Percentiles rank a stretch among this genome's conserved stretches.
phyloP scores from a whole-genome alignment of 441 rosid species.

The Euphorbia corollata region DNA sequence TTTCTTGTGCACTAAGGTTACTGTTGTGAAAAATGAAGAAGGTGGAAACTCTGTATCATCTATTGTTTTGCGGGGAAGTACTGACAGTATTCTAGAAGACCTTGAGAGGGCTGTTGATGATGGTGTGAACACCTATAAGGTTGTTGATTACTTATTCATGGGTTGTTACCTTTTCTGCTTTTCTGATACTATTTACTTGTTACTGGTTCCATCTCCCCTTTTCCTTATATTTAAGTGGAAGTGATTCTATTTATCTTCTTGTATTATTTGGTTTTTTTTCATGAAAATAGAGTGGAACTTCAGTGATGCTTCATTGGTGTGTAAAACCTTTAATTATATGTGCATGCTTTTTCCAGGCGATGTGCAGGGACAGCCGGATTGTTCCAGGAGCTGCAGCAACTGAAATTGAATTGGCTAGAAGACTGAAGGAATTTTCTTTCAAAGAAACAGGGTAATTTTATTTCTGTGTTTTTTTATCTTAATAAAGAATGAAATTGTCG shows the following conservation, averaged over 20 bases:
- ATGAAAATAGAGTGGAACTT: too few species aligned
- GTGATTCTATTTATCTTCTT: too few species aligned
- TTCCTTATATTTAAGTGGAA: too few species aligned
- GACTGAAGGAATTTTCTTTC: slow-evolving; percentile 83
- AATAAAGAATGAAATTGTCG: too few species aligned
- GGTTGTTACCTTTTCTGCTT: slow-evolving; percentile 4
- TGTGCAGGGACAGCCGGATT: slow-evolving; percentile 94
- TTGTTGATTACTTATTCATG: slow-evolving; percentile 2
- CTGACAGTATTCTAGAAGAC: slow-evolving; percentile 95
- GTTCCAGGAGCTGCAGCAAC: slow-evolving; percentile 98
- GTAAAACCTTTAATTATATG: not conserved
- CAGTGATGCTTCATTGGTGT: not conserved
- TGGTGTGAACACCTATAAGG: slow-evolving; percentile 99
- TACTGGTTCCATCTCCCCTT: slow-evolving; percentile 4
- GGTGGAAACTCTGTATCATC: slow-evolving; percentile 92
- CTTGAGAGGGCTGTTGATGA: slow-evolving; percentile 99
- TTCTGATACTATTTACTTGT: not conserved
- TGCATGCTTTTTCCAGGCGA: slow-evolving; percentile 49
- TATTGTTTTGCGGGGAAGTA: slow-evolving; percentile 91
- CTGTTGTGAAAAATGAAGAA: slow-evolving; percentile 79
- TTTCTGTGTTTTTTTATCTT: not conserved
- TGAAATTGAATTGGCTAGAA: slow-evolving; percentile 95
- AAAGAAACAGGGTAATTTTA: slow-evolving; percentile 82
- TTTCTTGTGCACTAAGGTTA: slow-evolving; percentile 52
- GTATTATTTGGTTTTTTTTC: too few species aligned